Evolutionary conservation across 148 eudicot genomes (phyloP).

Genomic region (Gaultheria prostrata): DNA sequence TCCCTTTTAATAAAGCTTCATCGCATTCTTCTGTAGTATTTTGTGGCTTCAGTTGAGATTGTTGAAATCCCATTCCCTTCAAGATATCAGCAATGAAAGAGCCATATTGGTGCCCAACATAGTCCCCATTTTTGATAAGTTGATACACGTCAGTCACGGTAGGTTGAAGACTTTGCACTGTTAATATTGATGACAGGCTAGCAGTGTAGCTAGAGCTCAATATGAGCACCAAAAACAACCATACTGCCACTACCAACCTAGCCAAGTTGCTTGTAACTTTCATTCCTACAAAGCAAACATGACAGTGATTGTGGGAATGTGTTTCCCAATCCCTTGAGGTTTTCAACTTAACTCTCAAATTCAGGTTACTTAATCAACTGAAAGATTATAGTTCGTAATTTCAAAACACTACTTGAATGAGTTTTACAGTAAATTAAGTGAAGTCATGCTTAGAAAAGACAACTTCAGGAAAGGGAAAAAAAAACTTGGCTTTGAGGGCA

Average conservation of each 20-base stretch:
- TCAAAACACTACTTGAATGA: no score
- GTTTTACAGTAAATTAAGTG: no score
- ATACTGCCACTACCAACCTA: not conserved
- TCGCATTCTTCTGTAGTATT: not conserved
- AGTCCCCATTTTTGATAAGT: slow-evolving; percentile 22
- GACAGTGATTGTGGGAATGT: no score
- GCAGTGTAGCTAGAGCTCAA: slow-evolving; percentile 29
- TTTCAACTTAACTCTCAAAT: no score
- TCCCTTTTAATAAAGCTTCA: slow-evolving; percentile 19
- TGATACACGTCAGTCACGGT: slow-evolving; percentile 18
- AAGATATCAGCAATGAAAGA: slow-evolving; percentile 18
- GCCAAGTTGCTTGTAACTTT: slow-evolving; percentile 22
- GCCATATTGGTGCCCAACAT: slow-evolving; percentile 28
- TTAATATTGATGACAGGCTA: slow-evolving; percentile 23
- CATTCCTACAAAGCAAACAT: slow-evolving; percentile 10
- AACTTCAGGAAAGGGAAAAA: no score
- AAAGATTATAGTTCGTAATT: no score
- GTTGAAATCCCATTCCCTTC: slow-evolving; percentile 15
- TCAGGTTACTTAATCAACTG: no score
- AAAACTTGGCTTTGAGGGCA: no score
- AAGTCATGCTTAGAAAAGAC: no score
- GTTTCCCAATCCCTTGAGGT: no score
- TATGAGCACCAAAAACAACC: slow-evolving; percentile 22
- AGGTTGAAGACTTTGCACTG: slow-evolving; percentile 26
- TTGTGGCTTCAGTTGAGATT: slow-evolving; percentile 2